Base-by-base conservation (phyloP, 108 stramenopile species). In the Stephanodiscus minutulus region DNA sequence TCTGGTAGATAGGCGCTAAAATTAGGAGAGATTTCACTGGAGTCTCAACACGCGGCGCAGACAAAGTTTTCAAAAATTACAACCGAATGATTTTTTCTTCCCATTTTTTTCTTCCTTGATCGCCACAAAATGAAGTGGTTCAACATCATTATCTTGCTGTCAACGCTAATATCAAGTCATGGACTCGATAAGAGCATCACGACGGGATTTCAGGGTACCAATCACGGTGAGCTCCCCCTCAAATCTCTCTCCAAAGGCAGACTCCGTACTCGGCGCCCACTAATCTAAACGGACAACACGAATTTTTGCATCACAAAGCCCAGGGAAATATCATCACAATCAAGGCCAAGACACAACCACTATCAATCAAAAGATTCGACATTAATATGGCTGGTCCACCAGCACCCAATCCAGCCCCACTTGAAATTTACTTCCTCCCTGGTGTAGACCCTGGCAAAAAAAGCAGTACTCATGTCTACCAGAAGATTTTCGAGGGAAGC, bases 241-340 rank as follows among this genome's bases (percentile, higher is more conserved):
- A 7, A 15, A 6, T 33, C 29, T 58, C 29, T 58, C 29, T 36
- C n/a, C n/a, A n/a, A 5, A 15, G 29, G 29, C 29, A 8, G 13
- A 31, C 33, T 60, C 36, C 18, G 13, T 37, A 17, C 27, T 58
- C 28, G 27, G 12, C 55, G 24, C 55, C 22, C 27, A 12, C 22
- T 25, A 56, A 50, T 50, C 48, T 49, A 36, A 39, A 50, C 50
- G 4, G 6, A n/a, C 18, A 49, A 7, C 20, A 5, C 18, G 27
- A 56, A 10, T 28, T 56, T 27, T 28, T 24, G 20, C 22, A 6
- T 53, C 52, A 9, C 36, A 39, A 24, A 75, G 74, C 56, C 5
- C 27, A 75, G 52, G 65, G 66, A 27, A 67, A 67, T 21, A 67
- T 75, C n/a, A 52, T 67, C 27, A 59, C 37, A 52, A 50, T 75